Evolutionary conservation across 768 basidiomycete species (phyloP), one percentile per base, ranked within the genome.

Genomic region (Tricholoma flavovirens): DNA sequence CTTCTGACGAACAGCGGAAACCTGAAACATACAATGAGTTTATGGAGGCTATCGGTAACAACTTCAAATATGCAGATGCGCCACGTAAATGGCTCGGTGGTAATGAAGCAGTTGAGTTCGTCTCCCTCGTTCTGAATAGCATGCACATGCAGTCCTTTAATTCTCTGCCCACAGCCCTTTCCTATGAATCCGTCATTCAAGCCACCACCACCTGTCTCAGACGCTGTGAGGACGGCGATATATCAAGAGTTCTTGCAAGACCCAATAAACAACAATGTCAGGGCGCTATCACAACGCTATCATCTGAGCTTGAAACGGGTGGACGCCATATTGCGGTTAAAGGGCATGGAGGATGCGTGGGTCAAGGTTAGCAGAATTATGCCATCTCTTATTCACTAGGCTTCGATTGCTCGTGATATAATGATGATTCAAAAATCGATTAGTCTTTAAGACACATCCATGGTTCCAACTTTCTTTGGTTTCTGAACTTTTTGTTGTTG

Each of bases 391-490:
- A 30, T 17, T 17, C 24, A 29, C 26, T 26, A 15, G 22, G 26
- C 24, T 12, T 26, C 22, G 4, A 14, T 46, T 30, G 32, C 56
- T 53, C 29, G 49, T 55, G 32, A 2, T 32, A 60, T 53, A 36
- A 54, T 61, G 26, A 67, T 73, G 73, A 80, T 84, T 81, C 73
- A 71, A 71, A 72, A 80, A 80, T 79, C 87, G 93, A 94, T 95
- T 95, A 94, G 91, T 95, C 90, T 92, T 92, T 71, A 86, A 91
- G 91, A 91, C 86, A 64, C 59, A 60, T 59, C 69, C 73, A 81
- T 90, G 89, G 87, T 90, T 90, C 83, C 74, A 83, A 66, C 14
- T 67, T 63, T 58, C 55, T 58, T 52, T 55, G 55, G 56, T 64
- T 65, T 59, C 55, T 59, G 53, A 49, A 61, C 63, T 54, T 56